Base-by-base conservation (phyloP, 208 protist genomes). In the Trypanosoma conorhini region DNA sequence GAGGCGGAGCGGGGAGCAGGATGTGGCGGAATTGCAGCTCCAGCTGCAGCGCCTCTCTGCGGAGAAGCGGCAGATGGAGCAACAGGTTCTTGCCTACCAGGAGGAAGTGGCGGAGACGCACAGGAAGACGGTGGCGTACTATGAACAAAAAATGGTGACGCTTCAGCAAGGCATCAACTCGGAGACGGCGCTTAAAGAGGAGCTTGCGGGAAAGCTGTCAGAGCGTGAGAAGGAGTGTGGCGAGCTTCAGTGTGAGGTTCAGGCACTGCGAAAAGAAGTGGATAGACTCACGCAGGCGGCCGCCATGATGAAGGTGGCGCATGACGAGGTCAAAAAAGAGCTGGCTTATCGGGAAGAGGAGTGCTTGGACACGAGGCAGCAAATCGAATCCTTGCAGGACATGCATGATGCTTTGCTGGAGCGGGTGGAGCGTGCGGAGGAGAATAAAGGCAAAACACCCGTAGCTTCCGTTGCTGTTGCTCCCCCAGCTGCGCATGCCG, bases 101-200 rank as follows among this genome's bases (percentile, higher is more conserved):
- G 74, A 77, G 21, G 63, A 91, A 51, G 81, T 83, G 54, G 69
- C 63, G 5, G 52, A 31, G 4, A 30, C 63, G 5, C 80, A 85
- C 50, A 76, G 84, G 35, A 60, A 80, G 46, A 83, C 70, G 0
- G 78, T 88, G 1, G 61, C 55, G 22, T 83, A 87, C 67, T 91
- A 88, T 59, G 82, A 88, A 60, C 48, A 55, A 40, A 67, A 75
- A 62, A 63, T 82, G 4, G 33, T 8, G 24, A 22, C 28, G 19
- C 31, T 31, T 21, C 63, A 72, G 31, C 35, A 44, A 1, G 70
- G 70, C 28, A 56, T 64, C 0, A 59, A 17, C n/a, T 50, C 54
- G n/a, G 40, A 70, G 22, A 59, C 35, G 15, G 35, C 4, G 38
- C 15, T 31, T 61, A 59, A 61, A 30, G 35, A 62, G 22, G 24